Conservation (phyloP, 208 protist species). For the Endotrypanum monterogeii region DNA sequence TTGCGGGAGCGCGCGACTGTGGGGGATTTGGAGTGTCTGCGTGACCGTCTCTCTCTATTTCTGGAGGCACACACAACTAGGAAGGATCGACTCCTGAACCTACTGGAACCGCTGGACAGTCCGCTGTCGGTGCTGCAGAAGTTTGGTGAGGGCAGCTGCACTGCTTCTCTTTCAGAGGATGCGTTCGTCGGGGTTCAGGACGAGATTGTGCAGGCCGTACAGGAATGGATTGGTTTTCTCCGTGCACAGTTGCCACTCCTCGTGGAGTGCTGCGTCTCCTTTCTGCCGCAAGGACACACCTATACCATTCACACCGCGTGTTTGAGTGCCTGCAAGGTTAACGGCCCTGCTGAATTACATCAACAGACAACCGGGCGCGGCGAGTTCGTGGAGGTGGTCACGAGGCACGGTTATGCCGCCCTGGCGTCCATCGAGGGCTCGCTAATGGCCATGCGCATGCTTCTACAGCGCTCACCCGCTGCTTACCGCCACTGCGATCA, state of each 20-base stretch:
- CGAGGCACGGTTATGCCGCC: slow-evolving; percentile 17
- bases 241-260: slow-evolving; percentile 58
- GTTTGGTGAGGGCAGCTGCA: background rate
- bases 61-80: slow-evolving; percentile 46
- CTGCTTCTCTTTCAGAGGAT: background rate
- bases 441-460: slow-evolving; percentile 35
- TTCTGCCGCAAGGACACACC: slow-evolving; percentile 22
- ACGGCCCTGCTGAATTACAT: background rate
- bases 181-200: slow-evolving; percentile 28
- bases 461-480: slow-evolving; percentile 33
- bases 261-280: slow-evolving; percentile 54
- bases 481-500: slow-evolving; percentile 6
- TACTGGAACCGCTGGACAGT: slow-evolving; percentile 42
- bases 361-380: slow-evolving; percentile 20
- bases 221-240: slow-evolving; percentile 58
- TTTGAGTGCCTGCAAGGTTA: background rate
- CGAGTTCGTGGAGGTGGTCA: slow-evolving; percentile 46
- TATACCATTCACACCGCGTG: slow-evolving; percentile 15
- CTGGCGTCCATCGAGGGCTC: slow-evolving; percentile 42
- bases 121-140: slow-evolving; percentile 5
- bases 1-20: slow-evolving; percentile 44
- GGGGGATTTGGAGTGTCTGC: slow-evolving; percentile 51
- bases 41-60: slow-evolving; percentile 55
- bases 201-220: slow-evolving; percentile 37
- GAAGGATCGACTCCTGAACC: slow-evolving; percentile 44